Percentiles rank a stretch among this genome's conserved stretches.
Evolutionary conservation across 164 flowering plant species (phyloP).

Genomic region (Vitis rupestris): DNA sequence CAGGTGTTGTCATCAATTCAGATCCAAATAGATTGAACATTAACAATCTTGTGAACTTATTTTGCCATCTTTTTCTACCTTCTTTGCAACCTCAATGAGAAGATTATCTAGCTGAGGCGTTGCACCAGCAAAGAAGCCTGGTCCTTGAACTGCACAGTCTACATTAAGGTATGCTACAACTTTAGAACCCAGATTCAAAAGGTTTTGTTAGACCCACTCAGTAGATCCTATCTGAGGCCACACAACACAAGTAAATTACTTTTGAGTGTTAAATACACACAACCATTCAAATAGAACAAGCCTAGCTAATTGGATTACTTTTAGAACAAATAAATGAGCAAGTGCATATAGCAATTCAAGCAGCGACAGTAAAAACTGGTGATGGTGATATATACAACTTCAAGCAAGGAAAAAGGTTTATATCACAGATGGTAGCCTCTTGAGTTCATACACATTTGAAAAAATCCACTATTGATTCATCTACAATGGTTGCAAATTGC

Average conservation of each 20-base stretch:
- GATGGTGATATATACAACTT: neutral
- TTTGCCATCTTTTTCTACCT: conserved; percentile 38
- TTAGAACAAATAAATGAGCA: neutral
- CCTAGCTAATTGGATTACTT: neutral
- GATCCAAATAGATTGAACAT: neutral
- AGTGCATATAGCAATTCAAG: neutral
- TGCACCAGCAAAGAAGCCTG: conserved; percentile 81
- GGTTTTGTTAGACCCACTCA: conserved; percentile 96
- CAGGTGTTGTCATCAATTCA: neutral
- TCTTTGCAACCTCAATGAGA: conserved; percentile 67
- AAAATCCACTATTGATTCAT: neutral
- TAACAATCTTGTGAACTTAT: too few species aligned
- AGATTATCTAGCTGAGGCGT: conserved; percentile 93
- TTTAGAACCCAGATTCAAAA: conserved; percentile 62
- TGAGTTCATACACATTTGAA: neutral
- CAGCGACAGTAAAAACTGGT: neutral
- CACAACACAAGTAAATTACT: neutral
- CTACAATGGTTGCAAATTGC: neutral
- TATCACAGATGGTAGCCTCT: too few species aligned
- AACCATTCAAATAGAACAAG: neutral
- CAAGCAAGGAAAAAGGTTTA: neutral
- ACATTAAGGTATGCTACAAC: conserved; percentile 92
- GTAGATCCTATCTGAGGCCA: conserved; percentile 84
- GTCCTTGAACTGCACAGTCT: conserved; percentile 98
- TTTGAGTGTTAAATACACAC: neutral